Evolutionary conservation across 352 stramenopile species (phyloP).

Genomic region (Globisporangium paroecandrum): DNA sequence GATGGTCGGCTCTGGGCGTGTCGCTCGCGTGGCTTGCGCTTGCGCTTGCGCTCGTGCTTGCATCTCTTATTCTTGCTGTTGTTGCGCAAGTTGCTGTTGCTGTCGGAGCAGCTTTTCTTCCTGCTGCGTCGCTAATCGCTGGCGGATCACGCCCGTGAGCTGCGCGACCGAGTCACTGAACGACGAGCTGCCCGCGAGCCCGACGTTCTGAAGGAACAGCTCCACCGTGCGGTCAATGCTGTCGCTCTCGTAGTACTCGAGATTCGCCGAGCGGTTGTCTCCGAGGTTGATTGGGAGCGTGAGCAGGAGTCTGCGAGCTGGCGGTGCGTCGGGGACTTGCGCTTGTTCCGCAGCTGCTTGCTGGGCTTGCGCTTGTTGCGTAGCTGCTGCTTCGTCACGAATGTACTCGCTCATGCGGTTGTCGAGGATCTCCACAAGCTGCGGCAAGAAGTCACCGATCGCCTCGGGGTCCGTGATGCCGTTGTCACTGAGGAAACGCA

Average conservation of each 20-base stretch:
- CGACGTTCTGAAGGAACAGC: conserved; percentile 51
- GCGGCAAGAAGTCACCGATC: conserved; percentile 39
- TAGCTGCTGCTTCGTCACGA: conserved; percentile 28
- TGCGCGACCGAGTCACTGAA: conserved; percentile 44
- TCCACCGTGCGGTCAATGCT: conserved; percentile 64
- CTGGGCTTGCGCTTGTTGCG: conserved; percentile 3
- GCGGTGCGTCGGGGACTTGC: not conserved
- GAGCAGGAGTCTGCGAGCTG: conserved; percentile 32
- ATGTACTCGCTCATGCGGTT: conserved; percentile 40
- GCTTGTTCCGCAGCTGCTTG: conserved; percentile 6
- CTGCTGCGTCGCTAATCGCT: conserved; percentile 23
- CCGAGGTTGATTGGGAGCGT: conserved; percentile 50
- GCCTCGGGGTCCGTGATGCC: conserved; percentile 39
- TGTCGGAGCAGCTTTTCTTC: conserved; percentile 19
- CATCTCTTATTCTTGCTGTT: conserved; percentile 4
- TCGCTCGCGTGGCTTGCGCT: conserved; percentile 3
- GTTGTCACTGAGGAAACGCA: conserved; percentile 60
- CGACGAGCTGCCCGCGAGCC: conserved; percentile 33
- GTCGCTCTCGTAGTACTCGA: conserved; percentile 76
- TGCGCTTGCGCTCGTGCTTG: conserved; percentile 5
- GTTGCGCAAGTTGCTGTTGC: conserved; percentile 1
- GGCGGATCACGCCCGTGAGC: conserved; percentile 36
- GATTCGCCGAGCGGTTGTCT: conserved; percentile 36
- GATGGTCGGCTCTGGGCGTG: conserved; percentile 29
- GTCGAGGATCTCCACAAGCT: conserved; percentile 62